phyloP scores from a whole-genome alignment of 768 basidiomycete species.

The Clathrus columnatus region DNA sequence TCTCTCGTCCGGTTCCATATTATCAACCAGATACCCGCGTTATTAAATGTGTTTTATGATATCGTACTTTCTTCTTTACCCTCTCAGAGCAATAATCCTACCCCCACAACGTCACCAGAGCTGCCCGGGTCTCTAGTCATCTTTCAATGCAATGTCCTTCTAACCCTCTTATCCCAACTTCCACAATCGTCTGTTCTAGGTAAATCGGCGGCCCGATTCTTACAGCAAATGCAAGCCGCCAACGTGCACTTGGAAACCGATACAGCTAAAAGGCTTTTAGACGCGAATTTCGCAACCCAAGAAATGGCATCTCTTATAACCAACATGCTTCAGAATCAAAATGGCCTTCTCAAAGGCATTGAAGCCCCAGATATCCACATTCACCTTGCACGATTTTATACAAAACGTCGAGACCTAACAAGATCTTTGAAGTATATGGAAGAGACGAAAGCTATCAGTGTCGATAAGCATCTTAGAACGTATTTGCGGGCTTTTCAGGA shows the following conservation, averaged over 20 bases:
- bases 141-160: slow-evolving; percentile 8
- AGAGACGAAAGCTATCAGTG: background rate
- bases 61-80: background rate
- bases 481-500: slow-evolving; percentile 4
- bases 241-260: background rate
- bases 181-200: background rate
- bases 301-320: background rate
- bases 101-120: background rate
- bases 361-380: background rate
- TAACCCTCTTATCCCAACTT: slow-evolving; percentile 3
- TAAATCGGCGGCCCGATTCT: background rate
- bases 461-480: background rate
- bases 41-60: background rate
- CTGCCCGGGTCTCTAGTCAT: background rate
- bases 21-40: background rate
- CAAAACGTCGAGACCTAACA: background rate
- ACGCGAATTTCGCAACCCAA: background rate
- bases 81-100: background rate
- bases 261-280: slow-evolving; percentile 1
- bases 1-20: background rate
- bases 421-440: background rate
- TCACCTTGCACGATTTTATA: background rate
- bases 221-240: background rate
- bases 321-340: slow-evolving; percentile 1
- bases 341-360: background rate